Evolutionary conservation across 2,329 filamentous ascomycete genomes (phyloP), one percentile per base, ranked within the genome.

Genomic region (Aschersonia sp.): DNA sequence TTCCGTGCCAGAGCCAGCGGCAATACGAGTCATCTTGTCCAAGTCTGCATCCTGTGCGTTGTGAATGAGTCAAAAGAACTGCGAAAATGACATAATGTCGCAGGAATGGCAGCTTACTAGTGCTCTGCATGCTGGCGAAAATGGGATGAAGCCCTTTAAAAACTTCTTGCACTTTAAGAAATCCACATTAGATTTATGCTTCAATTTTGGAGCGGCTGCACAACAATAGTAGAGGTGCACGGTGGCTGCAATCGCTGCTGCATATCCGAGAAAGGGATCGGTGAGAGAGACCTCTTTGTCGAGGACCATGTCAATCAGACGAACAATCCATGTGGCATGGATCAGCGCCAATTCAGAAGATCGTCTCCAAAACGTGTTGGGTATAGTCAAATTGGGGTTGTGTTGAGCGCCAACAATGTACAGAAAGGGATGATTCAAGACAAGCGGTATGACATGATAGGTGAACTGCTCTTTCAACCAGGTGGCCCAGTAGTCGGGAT

Each of bases 141-240:
- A 70, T 0, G 66, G 62, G 1, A 71, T 60, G 48, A 75, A 75
- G 30, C 61, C 63, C 51, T 73, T 71, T 30, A 75, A 50, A 51
- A 75, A 75, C 45, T 62, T 62, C 46, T 68, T 62, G 50, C 72
- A 74, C 50, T 74, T 74, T 1, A 68, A 65, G 59, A 74, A 71
- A 50, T 75, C 72, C 1, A 67, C 66, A 31, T 72, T 72, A 0
- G 71, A 74, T 55, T 74, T 74, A 54, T 70, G 67, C 51, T 72
- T 74, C 9, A 75, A 53, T 45, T 67, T 61, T 0, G 68, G 54
- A 5, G 72, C 69, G 0, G 69, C 69, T 0, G 72, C 71, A 41
- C 71, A 73, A 54, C 71, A 75, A 50, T 72, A 75, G 51, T 74
- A 75, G 0, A 75, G 61, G 47, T 75, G 73, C 2, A 75, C 70